phyloP scores from a whole-genome alignment of 441 rosid genomes.

The Theobroma grandiflorum region DNA sequence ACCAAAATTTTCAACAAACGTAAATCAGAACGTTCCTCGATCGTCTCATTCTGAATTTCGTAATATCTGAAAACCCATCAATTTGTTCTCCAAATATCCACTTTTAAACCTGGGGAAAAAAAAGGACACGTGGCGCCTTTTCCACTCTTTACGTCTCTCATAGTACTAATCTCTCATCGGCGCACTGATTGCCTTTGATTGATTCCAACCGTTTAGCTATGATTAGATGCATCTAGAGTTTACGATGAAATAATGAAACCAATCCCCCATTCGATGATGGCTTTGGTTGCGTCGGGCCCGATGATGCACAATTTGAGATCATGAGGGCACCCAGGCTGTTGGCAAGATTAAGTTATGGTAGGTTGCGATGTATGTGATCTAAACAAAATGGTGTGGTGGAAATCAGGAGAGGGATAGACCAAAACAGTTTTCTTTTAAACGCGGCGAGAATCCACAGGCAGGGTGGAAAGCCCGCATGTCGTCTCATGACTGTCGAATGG shows the following conservation, averaged over 20 bases:
- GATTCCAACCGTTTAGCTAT: slow-evolving; percentile 16
- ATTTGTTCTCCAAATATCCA: background rate
- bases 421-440: background rate
- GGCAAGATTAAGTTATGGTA: background rate
- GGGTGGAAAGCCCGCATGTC: slow-evolving; percentile 25
- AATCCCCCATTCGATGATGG: background rate
- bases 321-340: background rate
- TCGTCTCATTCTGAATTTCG: background rate
- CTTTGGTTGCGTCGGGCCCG: background rate
- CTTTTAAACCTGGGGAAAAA: background rate
- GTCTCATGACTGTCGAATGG: background rate
- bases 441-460: slow-evolving; percentile 23
- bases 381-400: slow-evolving; percentile 13
- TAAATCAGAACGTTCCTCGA: slow-evolving; percentile 25
- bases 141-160: background rate
- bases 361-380: background rate
- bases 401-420: slow-evolving; percentile 4
- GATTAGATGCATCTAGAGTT: background rate
- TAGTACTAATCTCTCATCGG: background rate
- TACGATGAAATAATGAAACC: background rate
- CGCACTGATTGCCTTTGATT: background rate
- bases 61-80: background rate
- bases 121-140: slow-evolving; percentile 22
- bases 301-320: background rate
- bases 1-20: background rate